Evolutionary conservation across 2,329 filamentous ascomycete species (phyloP), one percentile per base, ranked within the genome.

Genomic region (Fusarium coicis): DNA sequence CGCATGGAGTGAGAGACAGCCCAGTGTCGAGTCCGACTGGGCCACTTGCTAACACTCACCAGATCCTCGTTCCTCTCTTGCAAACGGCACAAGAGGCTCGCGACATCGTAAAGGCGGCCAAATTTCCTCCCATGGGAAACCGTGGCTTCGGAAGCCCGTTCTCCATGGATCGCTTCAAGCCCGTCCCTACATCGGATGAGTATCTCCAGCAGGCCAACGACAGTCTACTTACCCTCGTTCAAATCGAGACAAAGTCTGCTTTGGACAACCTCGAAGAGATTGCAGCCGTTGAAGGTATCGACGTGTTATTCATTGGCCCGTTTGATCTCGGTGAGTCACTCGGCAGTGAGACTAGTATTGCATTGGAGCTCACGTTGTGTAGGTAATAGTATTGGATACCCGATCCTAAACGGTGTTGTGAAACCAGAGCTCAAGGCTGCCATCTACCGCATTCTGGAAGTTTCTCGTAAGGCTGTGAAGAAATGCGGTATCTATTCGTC

Each of bases 151-250:
- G 66, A 10, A 63, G 63, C 21, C 56, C 57, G 0, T 68, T 56
- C 28, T 47, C 63, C 19, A 67, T 67, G 63, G 55, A 62, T 36
- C 23, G 63, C 28, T 68, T 69, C n/a, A 53, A 63, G 14, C 57
- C 66, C 10, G 32, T 47, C 40, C 66, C 57, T 18, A 54, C 63
- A 7, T 54, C 46, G 18, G 57, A 67, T 47, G 66, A 63, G 32
- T 69, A 69, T 28, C 44, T 69, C 10, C 64, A 68, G 6, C 63
- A 63, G 7, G 66, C 66, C 12, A 69, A 63, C 23, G 36, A 50
- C n/a, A 53, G 46, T 26, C 39, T 69, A 21, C 40, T 69, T 16
- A 69, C 57, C 3, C 23, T 69, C 1, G 57, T 69, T 4, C 64
- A 69, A 54, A 68, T 69, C 7, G 66, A 69, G 42, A 69, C 66